Base-by-base conservation (phyloP, 176 grass and related monocot species). In the Alopecurus myosuroides region DNA sequence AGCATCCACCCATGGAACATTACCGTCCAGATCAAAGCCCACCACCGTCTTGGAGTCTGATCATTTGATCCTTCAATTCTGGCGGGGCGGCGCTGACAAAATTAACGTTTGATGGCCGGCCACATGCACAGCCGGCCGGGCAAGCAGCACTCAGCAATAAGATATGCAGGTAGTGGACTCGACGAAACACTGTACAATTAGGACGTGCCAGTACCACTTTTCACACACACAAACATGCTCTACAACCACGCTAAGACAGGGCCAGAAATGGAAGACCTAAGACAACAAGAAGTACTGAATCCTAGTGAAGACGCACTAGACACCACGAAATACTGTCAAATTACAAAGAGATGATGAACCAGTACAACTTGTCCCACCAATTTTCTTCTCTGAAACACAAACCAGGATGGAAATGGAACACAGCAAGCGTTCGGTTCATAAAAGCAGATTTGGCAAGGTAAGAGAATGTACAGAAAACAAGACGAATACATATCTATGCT, bases 41-140 rank as follows among this genome's bases (percentile, higher is more conserved):
- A 78, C 88, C 88, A 86, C 88, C 83, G 83, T 62, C 14, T 42
- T 42, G 23, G 49, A 19, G 34, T 40, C 62, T 18, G 78, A 80
- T 31, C 30, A 10, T 78, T 42, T 77, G 55, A 53, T 7, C 26
- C 72, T 20, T 46, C 9, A 20, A 63, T 80, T 76, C 37, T 40
- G 60, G 68, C 29, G 29, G 1, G 82, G 69, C 48, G 28, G 51
- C 40, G 55, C 78, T 41, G 41, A 82, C 72, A 77, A 15, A 86
- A 88, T 74, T 44, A 79, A 26, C 52, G 44, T 31, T 31, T 25
- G 18, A 72, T 63, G 51, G 65, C 7, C 33, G 17, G 30, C n/a
- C 63, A 77, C 50, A 15, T 22, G 15, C 60, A 46, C 26, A 66
- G 45, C 26, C 22, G 55, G 25, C 31, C 19, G 34, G 70, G 34